Evolutionary conservation across 345 rosid genomes (phyloP), one percentile per base, ranked within the genome.

Genomic region (Eucalyptus dawsonii): DNA sequence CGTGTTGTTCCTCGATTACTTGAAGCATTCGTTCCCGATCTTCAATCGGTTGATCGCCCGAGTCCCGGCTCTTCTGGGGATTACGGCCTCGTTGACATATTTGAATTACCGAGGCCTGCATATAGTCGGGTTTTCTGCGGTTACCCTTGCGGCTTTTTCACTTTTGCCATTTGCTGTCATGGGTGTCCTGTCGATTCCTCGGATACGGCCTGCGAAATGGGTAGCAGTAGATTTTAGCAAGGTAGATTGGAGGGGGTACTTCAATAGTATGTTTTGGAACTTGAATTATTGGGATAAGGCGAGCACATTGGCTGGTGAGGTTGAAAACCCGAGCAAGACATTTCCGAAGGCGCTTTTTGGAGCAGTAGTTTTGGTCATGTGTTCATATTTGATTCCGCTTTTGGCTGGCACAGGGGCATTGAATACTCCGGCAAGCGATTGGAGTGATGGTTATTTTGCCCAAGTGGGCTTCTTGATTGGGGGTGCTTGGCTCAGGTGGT

Each of bases 261-360:
- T 97, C 90, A 97, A 97, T 90, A 92, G 96, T 88, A 93, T 97
- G 99, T 96, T 97, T 91, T 97, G 99, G 99, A 97, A 97, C 92
- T 91, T 96, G 88, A 97, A 97, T 87, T 97, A 96, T 86, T 97
- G 99, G 99, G 99, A 97, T 22, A 96, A 96, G 93, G 99, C 98
- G 22, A 97, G 99, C 93, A 96, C 99, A 21, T 96, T 97, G 83
- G 97, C 97, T 2, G 99, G 99, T 87, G 98, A 97, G 95, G 97
- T 97, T 6, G 95, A 96, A 42, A 93, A 91, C 65, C 99, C 99
- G 1, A 95, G 97, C 89, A 92, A 94, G 92, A 96, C 99, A 53
- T 96, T 96, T 89, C 99, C 99, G 5, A 96, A 96, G 92, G 99
- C 99, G 8, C 93, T 96, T 80, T 90, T 96, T 19, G 96, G 97